phyloP scores from a whole-genome alignment of 495 filamentous ascomycete species.

The Xylaria acuta region DNA sequence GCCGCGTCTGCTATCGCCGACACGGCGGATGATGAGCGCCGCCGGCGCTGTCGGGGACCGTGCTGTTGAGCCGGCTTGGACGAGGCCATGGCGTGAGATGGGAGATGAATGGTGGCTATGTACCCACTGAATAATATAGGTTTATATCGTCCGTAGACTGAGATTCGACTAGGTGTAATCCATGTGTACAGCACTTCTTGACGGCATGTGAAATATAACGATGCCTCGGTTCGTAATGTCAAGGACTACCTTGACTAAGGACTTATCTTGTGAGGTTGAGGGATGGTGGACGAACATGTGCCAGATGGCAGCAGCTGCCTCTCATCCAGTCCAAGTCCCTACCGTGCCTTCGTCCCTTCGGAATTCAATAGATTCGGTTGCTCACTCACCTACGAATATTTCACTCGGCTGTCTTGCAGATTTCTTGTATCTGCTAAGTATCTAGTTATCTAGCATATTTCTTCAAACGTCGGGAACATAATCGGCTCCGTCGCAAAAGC shows the following conservation, averaged over 20 bases:
- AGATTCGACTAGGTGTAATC: neutral
- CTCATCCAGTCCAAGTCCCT: neutral
- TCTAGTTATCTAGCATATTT: neutral
- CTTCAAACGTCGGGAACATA: neutral
- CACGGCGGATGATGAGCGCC: constrained; percentile 31
- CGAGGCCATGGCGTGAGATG: constrained; percentile 30
- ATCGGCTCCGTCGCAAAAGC: neutral
- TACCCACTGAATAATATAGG: neutral
- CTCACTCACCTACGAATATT: neutral
- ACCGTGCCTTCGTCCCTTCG: neutral
- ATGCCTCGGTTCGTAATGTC: neutral
- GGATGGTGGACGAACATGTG: constrained; percentile 11
- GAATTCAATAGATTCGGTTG: neutral
- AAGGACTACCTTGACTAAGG: neutral
- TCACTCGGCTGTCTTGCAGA: neutral
- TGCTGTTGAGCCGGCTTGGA: neutral
- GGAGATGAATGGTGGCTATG: neutral
- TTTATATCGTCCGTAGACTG: neutral
- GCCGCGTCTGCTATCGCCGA: constrained; percentile 32
- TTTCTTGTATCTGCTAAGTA: neutral
- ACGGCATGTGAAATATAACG: neutral
- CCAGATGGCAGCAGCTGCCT: constrained; percentile 26
- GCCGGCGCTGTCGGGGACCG: constrained; percentile 28
- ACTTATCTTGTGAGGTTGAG: constrained; percentile 11
- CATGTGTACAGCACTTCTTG: neutral